A percentile compares a stretch with the other conserved stretches of the same genome.
phyloP scores from a whole-genome alignment of 1,284 basidiomycete genomes.

The Cerrena zonata region DNA sequence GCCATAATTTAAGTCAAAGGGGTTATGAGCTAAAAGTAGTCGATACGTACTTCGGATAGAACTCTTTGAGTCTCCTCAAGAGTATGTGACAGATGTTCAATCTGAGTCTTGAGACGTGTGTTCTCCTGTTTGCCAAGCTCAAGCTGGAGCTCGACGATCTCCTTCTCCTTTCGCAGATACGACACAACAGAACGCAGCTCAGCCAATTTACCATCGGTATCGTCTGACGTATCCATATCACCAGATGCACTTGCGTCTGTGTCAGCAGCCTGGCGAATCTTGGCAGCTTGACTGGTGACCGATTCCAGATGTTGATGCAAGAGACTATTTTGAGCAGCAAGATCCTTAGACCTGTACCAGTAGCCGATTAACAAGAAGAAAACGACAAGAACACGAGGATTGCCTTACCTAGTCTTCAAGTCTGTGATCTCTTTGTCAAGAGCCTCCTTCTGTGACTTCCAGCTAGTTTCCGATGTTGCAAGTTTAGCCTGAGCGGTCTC shows the following conservation, averaged over 20 bases:
- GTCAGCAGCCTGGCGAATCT: slow-evolving; percentile 66
- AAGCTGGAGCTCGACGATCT: slow-evolving; percentile 82
- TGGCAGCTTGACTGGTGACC: slow-evolving; percentile 76
- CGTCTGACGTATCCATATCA: slow-evolving; percentile 42
- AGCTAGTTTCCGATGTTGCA: slow-evolving; percentile 65
- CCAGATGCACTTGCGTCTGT: slow-evolving; percentile 37
- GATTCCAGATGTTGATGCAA: slow-evolving; percentile 83
- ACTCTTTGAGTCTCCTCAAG: slow-evolving; percentile 66
- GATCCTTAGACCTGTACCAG: slow-evolving; percentile 61
- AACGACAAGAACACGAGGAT: not conserved
- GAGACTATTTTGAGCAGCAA: slow-evolving; percentile 71
- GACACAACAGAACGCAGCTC: slow-evolving; percentile 78
- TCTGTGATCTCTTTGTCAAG: slow-evolving; percentile 75
- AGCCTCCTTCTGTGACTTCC: slow-evolving; percentile 71
- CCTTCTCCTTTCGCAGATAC: slow-evolving; percentile 84
- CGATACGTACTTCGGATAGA: slow-evolving; percentile 51
- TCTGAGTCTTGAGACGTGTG: slow-evolving; percentile 67
- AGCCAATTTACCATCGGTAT: slow-evolving; percentile 54
- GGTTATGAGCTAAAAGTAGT: slow-evolving; percentile 3
- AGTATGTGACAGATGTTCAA: slow-evolving; percentile 66
- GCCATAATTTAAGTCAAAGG: not conserved
- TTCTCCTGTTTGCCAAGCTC: slow-evolving; percentile 84
- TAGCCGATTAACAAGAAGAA: too few species aligned
- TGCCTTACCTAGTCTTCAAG: slow-evolving; percentile 56
- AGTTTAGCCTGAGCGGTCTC: slow-evolving; percentile 76